A percentile compares a stretch with the other conserved stretches of the same genome.
These are phyloP conservation scores for Phaseolus coccineus DNA, from an alignment of 331 rosid genomes.

Conservation along the genomic window DNA sequence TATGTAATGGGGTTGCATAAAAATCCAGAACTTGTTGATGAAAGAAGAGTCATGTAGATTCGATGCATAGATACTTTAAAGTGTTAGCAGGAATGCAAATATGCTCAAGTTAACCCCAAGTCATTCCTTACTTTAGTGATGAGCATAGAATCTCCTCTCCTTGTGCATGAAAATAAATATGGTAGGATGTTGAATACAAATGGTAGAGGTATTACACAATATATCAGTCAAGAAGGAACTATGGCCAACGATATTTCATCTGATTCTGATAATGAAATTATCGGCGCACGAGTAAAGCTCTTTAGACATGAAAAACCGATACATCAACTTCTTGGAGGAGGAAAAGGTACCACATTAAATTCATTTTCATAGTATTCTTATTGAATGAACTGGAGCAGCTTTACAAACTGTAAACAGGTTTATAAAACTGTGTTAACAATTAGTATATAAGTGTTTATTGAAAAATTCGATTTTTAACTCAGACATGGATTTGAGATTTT, in stretches of 20 bases:
- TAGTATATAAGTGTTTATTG: no score
- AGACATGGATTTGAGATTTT: no score
- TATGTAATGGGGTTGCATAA: neutral
- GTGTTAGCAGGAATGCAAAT: slow-evolving; percentile 47
- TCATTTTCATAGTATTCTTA: neutral
- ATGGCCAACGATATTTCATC: slow-evolving; percentile 49
- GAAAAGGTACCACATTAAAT: slow-evolving; percentile 60
- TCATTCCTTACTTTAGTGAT: slow-evolving; percentile 73
- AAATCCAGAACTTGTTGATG: neutral
- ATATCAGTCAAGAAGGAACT: slow-evolving; percentile 30
- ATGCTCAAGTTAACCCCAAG: slow-evolving; percentile 50
- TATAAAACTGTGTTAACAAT: no score
- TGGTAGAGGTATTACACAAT: slow-evolving; percentile 12
- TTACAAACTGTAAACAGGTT: no score
- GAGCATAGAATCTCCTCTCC: slow-evolving; percentile 61
- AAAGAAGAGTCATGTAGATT: slow-evolving; percentile 14
- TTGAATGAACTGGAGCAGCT: no score
- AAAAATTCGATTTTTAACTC: no score
- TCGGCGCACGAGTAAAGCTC: slow-evolving; percentile 42
- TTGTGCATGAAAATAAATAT: slow-evolving; percentile 28
- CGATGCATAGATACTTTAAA: slow-evolving; percentile 26
- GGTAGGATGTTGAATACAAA: neutral
- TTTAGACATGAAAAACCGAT: slow-evolving; percentile 66
- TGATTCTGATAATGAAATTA: slow-evolving; percentile 58
- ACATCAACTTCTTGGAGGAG: slow-evolving; percentile 74